Conservation (phyloP, 192 early-diverging fungal species). For the Entomortierella lignicola region DNA sequence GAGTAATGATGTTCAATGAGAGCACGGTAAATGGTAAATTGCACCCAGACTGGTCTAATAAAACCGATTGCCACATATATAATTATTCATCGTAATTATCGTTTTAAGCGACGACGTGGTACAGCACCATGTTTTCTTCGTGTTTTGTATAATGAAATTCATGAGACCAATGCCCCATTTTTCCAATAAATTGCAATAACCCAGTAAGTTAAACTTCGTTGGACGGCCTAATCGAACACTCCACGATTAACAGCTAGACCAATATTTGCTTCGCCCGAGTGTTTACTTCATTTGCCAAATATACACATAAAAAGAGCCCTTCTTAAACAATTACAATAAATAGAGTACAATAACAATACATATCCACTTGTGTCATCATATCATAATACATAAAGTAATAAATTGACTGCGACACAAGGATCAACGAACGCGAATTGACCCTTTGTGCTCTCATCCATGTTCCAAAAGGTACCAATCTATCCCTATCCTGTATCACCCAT, state of each 20-base stretch:
- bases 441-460: neutral
- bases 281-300: neutral
- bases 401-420: neutral
- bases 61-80: neutral
- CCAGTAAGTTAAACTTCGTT: neutral
- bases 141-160: too few species aligned
- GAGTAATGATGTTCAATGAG: too few species aligned
- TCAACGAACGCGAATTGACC: neutral
- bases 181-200: constrained; percentile 4
- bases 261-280: constrained; percentile 10
- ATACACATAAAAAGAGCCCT: neutral
- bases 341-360: neutral
- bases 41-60: neutral
- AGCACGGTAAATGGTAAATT: too few species aligned
- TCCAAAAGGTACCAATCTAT: neutral
- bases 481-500: neutral
- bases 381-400: too few species aligned
- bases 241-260: too few species aligned
- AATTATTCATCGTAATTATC: constrained; percentile 4
- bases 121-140: too few species aligned
- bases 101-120: neutral
- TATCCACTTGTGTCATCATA: neutral
- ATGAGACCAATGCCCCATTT: neutral
- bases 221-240: too few species aligned
- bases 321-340: neutral